Evolutionary conservation across 805 yeast species (phyloP).

Genomic region (Pichia paraexigua): DNA sequence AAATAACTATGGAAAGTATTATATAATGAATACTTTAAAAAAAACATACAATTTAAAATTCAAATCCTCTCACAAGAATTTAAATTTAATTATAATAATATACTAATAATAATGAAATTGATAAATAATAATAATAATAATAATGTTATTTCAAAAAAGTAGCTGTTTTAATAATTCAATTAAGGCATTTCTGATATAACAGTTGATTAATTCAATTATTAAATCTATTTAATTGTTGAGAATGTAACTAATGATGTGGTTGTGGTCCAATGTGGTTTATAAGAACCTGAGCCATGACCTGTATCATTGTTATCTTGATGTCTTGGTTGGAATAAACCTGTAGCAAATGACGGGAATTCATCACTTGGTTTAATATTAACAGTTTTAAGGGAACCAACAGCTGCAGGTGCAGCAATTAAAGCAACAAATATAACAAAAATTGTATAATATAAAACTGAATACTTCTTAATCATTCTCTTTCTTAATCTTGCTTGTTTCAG

Average conservation of each 20-base stretch:
- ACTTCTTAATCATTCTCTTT: slow-evolving; percentile 95
- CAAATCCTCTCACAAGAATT: background rate
- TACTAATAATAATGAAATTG: background rate
- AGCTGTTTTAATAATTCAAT: background rate
- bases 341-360: slow-evolving; percentile 28
- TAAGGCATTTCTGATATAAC: background rate
- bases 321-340: slow-evolving; percentile 88
- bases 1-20: background rate
- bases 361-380: slow-evolving; percentile 33
- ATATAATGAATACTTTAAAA: background rate
- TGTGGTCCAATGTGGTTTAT: slow-evolving; percentile 40
- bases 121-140: background rate
- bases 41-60: background rate
- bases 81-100: background rate
- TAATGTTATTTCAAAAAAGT: background rate
- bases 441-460: slow-evolving; percentile 70
- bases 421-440: slow-evolving; percentile 64
- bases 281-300: slow-evolving; percentile 36
- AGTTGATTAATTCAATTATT: background rate
- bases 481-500: slow-evolving; percentile 93
- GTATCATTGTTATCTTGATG: slow-evolving; percentile 78
- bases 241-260: slow-evolving; percentile 37
- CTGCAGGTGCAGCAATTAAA: slow-evolving; percentile 90
- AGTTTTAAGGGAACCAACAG: slow-evolving; percentile 41
- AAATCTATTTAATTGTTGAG: slow-evolving; percentile 37